Conservation (phyloP, 2,329 filamentous ascomycete genomes). For the Stromatinia cepivora region DNA sequence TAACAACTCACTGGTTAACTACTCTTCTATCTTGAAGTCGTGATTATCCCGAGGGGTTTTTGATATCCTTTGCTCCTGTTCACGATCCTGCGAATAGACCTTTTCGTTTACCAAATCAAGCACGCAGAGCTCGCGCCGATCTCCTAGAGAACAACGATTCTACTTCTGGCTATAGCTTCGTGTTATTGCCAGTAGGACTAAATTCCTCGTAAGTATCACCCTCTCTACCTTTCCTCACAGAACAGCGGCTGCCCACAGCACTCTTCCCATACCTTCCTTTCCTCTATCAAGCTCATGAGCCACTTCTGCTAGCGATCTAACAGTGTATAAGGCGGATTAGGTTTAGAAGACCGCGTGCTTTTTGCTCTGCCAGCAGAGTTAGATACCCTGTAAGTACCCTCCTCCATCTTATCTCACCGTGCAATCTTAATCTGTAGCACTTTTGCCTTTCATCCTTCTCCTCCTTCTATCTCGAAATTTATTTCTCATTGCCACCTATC, state of each 20-base stretch:
- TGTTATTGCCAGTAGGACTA: background rate
- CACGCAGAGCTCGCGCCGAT: background rate
- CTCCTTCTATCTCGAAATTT: background rate
- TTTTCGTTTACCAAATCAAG: background rate
- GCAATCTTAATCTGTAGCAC: background rate
- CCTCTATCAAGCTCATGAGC: background rate
- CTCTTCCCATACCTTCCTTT: background rate
- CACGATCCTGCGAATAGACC: background rate
- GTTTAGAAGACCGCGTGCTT: background rate
- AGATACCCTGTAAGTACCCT: background rate
- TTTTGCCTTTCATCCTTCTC: background rate
- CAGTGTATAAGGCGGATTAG: background rate
- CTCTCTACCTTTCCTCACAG: background rate
- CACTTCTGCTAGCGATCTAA: background rate
- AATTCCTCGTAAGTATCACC: background rate
- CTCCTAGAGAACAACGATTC: background rate
- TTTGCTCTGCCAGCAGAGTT: background rate
- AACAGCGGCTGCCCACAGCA: no score
- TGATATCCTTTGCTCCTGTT: background rate
- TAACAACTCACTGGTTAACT: background rate
- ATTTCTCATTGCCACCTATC: background rate
- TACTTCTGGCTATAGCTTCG: background rate
- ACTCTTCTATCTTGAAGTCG: background rate
- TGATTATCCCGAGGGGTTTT: background rate
- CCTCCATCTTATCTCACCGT: background rate